Evolutionary conservation across 306 rosid species (phyloP), one percentile per base, ranked within the genome.

Genomic region (Luffa acutangula): DNA sequence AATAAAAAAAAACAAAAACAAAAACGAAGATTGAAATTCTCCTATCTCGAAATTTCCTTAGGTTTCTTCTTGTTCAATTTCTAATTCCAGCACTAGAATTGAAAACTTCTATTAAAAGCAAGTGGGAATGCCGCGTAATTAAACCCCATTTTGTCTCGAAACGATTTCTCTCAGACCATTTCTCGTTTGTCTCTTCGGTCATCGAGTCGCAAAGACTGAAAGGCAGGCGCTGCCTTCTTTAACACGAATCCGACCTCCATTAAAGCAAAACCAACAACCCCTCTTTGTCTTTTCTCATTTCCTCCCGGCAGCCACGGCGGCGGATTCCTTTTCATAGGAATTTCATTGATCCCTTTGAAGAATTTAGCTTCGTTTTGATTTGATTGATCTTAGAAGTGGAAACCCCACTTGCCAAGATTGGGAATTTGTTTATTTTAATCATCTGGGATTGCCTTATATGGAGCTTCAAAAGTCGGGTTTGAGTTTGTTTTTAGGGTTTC

Each of bases 401-500:
- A 63, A 64, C 9, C 21, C 81, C 48, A 79, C n/a, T 49, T 17
- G 51, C 2, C 17, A 65, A 51, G 6, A 5, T 81, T 49, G 67
- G 75, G 45, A 36, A 25, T 51, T 74, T 66, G 81, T 76, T 71
- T 76, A 78, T n/a, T 9, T 72, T 52, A 18, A 42, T 17, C 10
- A 46, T 85, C 73, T 82, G 37, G 58, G 66, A 48, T 71, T 9
- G 42, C 57, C 53, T 18, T 53, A 79, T 37, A 91, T 91, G 97
- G 92, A 87, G 90, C 85, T 91, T 56, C 91, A 66, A 80, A 83
- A 87, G 58, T 85, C 87, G 58, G 85, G 80, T n/a, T 39, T 81
- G 83, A 65, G 81, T 69, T 76, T 87, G 18, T 62, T 89, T 77
- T 80, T 95, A 85, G 97, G 95, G 92, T 88, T 92, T 92, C 76